A percentile compares a stretch with the other conserved stretches of the same genome.
Conservation (phyloP, 176 grass and related monocot genomes). For the Oryza rufipogon region DNA sequence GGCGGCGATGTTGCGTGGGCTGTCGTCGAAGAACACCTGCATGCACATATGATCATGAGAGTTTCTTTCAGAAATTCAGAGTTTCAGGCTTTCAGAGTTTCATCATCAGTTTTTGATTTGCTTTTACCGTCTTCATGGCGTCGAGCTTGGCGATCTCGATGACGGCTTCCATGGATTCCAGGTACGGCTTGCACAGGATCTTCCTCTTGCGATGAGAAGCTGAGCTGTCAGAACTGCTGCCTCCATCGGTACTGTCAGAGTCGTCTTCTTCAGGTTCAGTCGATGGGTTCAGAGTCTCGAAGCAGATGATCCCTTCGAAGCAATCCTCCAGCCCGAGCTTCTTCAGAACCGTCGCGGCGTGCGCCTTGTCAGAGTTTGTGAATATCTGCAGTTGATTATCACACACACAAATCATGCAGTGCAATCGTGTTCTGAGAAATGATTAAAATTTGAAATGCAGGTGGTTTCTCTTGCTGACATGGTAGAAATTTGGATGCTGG, state of each 20-base stretch:
- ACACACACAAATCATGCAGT: no score
- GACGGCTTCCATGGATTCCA: slow-evolving; percentile 86
- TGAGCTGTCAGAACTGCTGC: slow-evolving; percentile 8
- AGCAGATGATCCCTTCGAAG: slow-evolving; percentile 91
- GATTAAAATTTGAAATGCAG: neutral
- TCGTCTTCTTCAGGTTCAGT: neutral
- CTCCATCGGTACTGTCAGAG: neutral
- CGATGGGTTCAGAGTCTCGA: slow-evolving; percentile 82
- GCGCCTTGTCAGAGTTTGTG: slow-evolving; percentile 84
- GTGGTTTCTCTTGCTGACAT: neutral
- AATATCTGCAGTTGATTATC: slow-evolving; percentile 60
- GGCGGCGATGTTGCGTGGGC: slow-evolving; percentile 74
- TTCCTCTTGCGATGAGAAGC: slow-evolving; percentile 7
- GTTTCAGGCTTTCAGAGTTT: no score
- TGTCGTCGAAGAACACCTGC: slow-evolving; percentile 96
- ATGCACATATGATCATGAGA: neutral
- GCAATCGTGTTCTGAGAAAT: neutral
- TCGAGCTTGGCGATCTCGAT: slow-evolving; percentile 75
- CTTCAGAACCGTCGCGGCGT: slow-evolving; percentile 61
- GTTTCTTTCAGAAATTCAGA: no score
- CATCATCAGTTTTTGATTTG: neutral
- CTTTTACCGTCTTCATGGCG: slow-evolving; percentile 68
- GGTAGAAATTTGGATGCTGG: neutral
- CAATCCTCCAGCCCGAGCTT: slow-evolving; percentile 84
- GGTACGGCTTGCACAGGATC: slow-evolving; percentile 86